Percentiles rank a stretch among this genome's conserved stretches.
Evolutionary conservation across 352 stramenopile genomes (phyloP).

Genomic region (Globisporangium nodosum): DNA sequence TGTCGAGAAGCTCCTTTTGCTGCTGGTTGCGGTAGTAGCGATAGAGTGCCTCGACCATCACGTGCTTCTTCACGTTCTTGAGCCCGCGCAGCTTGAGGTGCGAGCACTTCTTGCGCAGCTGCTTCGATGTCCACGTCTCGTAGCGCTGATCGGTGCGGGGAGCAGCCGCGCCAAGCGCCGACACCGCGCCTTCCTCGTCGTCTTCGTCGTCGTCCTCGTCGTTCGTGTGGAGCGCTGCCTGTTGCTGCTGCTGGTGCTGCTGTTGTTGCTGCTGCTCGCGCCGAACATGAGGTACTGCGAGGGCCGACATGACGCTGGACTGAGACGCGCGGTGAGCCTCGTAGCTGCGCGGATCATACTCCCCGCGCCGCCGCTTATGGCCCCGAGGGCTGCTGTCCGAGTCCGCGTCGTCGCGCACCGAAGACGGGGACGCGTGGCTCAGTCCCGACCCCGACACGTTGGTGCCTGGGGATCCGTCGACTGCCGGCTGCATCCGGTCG

Average conservation of each 20-base stretch:
- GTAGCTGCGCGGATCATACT: conserved; percentile 19
- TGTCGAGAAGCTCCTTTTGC: conserved; percentile 31
- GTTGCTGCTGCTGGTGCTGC: conserved; percentile 10
- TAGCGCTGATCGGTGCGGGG: conserved; percentile 54
- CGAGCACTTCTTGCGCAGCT: conserved; percentile 77
- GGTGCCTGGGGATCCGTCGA: conserved; percentile 1
- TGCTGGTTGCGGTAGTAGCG: conserved; percentile 69
- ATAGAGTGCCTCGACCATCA: conserved; percentile 80
- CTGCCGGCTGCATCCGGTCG: conserved; percentile 1
- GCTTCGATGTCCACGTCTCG: conserved; percentile 80
- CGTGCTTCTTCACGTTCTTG: conserved; percentile 85
- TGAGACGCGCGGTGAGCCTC: conserved; percentile 9
- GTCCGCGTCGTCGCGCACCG: conserved; percentile 1
- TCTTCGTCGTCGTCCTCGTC: conserved; percentile 7
- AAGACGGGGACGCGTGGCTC: background rate
- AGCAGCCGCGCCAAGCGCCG: conserved; percentile 3
- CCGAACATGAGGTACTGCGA: background rate
- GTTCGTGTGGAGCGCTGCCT: conserved; percentile 11
- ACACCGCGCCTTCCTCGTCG: conserved; percentile 4
- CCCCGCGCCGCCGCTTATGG: conserved; percentile 34
- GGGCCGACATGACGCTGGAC: conserved; percentile 1
- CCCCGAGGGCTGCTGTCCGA: conserved; percentile 17
- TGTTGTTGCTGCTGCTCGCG: conserved; percentile 9
- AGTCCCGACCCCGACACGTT: background rate
- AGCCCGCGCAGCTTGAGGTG: conserved; percentile 72